Conservation (phyloP, 1,139 yeast species). For the Suhomyces maxii region DNA sequence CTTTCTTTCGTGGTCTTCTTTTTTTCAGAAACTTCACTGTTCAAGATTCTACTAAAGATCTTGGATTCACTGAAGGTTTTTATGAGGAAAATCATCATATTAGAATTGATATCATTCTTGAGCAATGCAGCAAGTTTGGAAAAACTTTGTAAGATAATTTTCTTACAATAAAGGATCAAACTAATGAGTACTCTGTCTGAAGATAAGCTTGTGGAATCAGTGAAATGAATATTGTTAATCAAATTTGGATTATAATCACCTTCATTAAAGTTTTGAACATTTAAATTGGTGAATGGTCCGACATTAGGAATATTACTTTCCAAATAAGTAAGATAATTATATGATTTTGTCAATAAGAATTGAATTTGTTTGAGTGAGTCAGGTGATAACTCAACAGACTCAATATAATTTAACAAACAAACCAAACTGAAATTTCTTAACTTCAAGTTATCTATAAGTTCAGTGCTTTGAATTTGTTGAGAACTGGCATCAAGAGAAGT, state of each 20-base stretch:
- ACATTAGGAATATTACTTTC: slow-evolving; percentile 41
- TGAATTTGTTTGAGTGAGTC: slow-evolving; percentile 46
- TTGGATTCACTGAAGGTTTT: slow-evolving; percentile 43
- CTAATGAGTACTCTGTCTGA: slow-evolving; percentile 31
- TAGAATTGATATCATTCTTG: slow-evolving; percentile 42
- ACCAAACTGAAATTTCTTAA: slow-evolving; percentile 42
- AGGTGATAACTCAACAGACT: slow-evolving; percentile 41
- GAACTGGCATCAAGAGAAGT: slow-evolving; percentile 22
- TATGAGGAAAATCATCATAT: slow-evolving; percentile 40
- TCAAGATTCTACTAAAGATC: slow-evolving; percentile 27
- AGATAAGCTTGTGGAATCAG: slow-evolving; percentile 25
- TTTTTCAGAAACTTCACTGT: slow-evolving; percentile 22
- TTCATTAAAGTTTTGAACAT: slow-evolving; percentile 27
- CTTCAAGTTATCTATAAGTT: slow-evolving; percentile 39
- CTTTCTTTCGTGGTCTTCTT: slow-evolving; percentile 14
- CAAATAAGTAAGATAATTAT: slow-evolving; percentile 42
- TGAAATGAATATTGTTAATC: slow-evolving; percentile 32
- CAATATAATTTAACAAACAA: slow-evolving; percentile 43
- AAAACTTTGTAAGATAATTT: slow-evolving; percentile 35
- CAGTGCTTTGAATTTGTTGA: slow-evolving; percentile 28
- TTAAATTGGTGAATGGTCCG: slow-evolving; percentile 38
- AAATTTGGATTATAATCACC: slow-evolving; percentile 32
- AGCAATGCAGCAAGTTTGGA: slow-evolving; percentile 29
- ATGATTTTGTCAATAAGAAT: slow-evolving; percentile 43
- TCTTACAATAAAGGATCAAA: slow-evolving; percentile 38